Evolutionary conservation across 2,329 filamentous ascomycete genomes (phyloP).

Genomic region (Fusarium sarcochroum): DNA sequence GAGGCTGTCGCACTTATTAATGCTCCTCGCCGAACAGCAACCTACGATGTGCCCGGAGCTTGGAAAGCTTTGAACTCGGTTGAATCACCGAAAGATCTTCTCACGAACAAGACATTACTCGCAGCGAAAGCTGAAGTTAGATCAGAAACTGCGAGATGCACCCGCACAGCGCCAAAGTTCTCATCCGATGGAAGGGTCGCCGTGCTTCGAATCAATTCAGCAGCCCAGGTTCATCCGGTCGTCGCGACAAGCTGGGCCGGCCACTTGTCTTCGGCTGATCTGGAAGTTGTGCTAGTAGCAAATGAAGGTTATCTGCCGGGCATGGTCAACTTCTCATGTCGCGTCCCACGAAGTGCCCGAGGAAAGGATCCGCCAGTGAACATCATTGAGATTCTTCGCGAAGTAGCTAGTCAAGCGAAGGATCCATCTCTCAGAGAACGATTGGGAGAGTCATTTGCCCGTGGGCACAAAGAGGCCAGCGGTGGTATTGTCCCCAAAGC

Average conservation of each 20-base stretch:
- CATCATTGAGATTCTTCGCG: conserved; percentile 71
- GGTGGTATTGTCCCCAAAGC: conserved; percentile 72
- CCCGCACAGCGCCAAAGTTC: conserved; percentile 74
- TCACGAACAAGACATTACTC: conserved; percentile 63
- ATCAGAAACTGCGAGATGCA: conserved; percentile 71
- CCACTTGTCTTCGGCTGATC: conserved; percentile 68
- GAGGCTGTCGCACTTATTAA: conserved; percentile 75
- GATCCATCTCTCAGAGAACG: conserved; percentile 59
- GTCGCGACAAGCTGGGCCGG: conserved; percentile 78
- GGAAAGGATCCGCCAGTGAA: conserved; percentile 69
- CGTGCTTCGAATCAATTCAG: conserved; percentile 71
- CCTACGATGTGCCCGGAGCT: conserved; percentile 71
- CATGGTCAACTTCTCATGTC: conserved; percentile 77
- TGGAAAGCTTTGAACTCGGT: conserved; percentile 71
- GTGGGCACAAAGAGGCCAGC: conserved; percentile 77
- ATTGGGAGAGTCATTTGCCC: conserved; percentile 74
- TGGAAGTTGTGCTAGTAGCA: conserved; percentile 76
- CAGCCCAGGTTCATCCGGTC: conserved; percentile 75
- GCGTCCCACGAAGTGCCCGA: conserved; percentile 70
- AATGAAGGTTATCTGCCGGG: conserved; percentile 75
- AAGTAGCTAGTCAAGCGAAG: conserved; percentile 61
- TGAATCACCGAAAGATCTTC: conserved; percentile 64
- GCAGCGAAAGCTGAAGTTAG: conserved; percentile 70
- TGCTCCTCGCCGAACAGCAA: conserved; percentile 73
- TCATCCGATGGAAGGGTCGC: conserved; percentile 73